phyloP scores from a whole-genome alignment of 352 stramenopile genomes.

The Pythium periplocum region DNA sequence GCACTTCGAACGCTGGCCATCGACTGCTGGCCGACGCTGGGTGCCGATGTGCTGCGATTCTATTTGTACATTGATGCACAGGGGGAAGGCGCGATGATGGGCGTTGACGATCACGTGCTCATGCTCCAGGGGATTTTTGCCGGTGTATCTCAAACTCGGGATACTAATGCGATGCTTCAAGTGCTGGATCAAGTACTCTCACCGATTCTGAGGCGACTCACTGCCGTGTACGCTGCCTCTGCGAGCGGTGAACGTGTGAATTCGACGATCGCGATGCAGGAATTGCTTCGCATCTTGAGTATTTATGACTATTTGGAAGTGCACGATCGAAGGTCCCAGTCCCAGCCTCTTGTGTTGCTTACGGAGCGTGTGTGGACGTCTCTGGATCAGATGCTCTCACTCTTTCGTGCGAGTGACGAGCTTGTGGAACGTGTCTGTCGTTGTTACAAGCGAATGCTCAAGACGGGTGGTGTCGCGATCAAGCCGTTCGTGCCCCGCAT shows the following conservation, averaged over 20 bases:
- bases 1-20: slow-evolving; percentile 68
- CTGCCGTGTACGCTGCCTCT: slow-evolving; percentile 32
- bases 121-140: slow-evolving; percentile 74
- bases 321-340: slow-evolving; percentile 10
- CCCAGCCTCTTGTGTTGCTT: slow-evolving; percentile 47
- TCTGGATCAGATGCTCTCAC: slow-evolving; percentile 70
- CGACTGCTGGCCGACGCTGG: slow-evolving; percentile 71
- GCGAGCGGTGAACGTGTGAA: slow-evolving; percentile 29
- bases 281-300: slow-evolving; percentile 78
- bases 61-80: slow-evolving; percentile 64
- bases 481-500: slow-evolving; percentile 65
- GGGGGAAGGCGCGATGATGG: slow-evolving; percentile 44
- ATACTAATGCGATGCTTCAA: slow-evolving; percentile 34
- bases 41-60: slow-evolving; percentile 61
- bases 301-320: slow-evolving; percentile 76
- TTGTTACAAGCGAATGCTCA: slow-evolving; percentile 86
- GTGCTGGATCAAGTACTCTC: slow-evolving; percentile 68
- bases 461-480: slow-evolving; percentile 54
- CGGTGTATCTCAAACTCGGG: slow-evolving; percentile 43
- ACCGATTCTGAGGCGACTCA: slow-evolving; percentile 51
- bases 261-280: slow-evolving; percentile 36
- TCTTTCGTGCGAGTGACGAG: slow-evolving; percentile 72
- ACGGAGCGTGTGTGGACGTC: slow-evolving; percentile 78
- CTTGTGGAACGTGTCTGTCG: slow-evolving; percentile 81
- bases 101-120: slow-evolving; percentile 79